A percentile compares a stretch with the other conserved stretches of the same genome.
Evolutionary conservation across 1,284 basidiomycete species (phyloP).

Genomic region (Leccinum variabile): DNA sequence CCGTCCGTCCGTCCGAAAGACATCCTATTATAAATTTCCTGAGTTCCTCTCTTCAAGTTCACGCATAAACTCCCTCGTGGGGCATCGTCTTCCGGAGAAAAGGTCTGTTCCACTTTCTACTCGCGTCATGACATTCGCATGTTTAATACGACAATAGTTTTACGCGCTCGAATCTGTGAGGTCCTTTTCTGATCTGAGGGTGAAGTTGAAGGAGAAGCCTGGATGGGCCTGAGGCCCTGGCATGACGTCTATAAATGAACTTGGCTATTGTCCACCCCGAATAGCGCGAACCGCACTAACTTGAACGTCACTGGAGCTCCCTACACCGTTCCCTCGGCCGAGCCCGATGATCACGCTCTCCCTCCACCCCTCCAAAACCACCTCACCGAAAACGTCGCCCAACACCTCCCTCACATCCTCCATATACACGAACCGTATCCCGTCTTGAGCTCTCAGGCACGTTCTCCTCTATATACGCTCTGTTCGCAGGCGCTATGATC

Average conservation of each 20-base stretch:
- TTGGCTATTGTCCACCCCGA: too few species aligned
- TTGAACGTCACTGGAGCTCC: too few species aligned
- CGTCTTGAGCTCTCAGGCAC: slow-evolving; percentile 90
- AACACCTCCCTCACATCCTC: slow-evolving; percentile 88
- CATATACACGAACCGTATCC: slow-evolving; percentile 94
- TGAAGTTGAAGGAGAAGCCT: too few species aligned
- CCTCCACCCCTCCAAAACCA: too few species aligned
- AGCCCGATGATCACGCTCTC: too few species aligned
- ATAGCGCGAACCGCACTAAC: too few species aligned
- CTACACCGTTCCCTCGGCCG: too few species aligned
- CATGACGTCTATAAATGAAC: too few species aligned
- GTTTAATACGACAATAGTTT: background rate
- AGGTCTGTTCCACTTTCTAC: background rate
- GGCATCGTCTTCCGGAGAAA: slow-evolving; percentile 8
- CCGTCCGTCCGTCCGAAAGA: background rate
- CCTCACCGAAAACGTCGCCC: slow-evolving; percentile 55
- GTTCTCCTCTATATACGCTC: slow-evolving; percentile 92
- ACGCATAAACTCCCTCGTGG: background rate
- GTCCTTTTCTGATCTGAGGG: background rate
- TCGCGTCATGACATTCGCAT: background rate
- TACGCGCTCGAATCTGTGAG: background rate
- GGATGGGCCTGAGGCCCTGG: too few species aligned
- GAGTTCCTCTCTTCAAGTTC: too few species aligned
- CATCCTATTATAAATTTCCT: background rate
- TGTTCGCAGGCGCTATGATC: slow-evolving; percentile 84